Evolutionary conservation across 805 yeast species (phyloP).

Genomic region (Saturnispora sekii): DNA sequence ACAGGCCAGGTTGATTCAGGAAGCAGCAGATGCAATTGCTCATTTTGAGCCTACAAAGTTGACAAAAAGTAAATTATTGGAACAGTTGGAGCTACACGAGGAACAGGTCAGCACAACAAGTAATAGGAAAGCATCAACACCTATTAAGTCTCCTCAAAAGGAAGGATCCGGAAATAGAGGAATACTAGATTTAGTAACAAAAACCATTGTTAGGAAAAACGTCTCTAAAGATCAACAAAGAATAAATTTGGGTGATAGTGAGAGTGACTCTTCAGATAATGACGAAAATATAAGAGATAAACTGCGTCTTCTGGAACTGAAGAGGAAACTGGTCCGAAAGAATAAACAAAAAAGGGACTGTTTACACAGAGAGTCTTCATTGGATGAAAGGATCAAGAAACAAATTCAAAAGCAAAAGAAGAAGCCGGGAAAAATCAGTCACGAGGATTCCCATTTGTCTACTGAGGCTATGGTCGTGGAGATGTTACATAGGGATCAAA

Average conservation of each 20-base stretch:
- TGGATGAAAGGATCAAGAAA: conserved; percentile 9
- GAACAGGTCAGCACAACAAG: no score
- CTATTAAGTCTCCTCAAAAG: conserved; percentile 5
- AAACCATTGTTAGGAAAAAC: neutral
- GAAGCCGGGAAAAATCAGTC: no score
- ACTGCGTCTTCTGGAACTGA: conserved; percentile 9
- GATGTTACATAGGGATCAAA: conserved; percentile 11
- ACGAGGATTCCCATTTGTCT: neutral
- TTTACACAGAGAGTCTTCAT: conserved; percentile 3
- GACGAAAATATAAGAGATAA: conserved; percentile 3
- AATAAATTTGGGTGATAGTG: conserved; percentile 2
- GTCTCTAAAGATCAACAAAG: neutral
- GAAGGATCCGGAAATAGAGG: neutral
- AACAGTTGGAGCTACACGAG: neutral
- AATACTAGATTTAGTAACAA: neutral
- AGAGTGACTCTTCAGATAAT: conserved; percentile 1
- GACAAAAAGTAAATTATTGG: conserved; percentile 9
- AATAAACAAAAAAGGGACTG: conserved; percentile 3
- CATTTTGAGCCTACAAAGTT: conserved; percentile 15
- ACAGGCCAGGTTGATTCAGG: conserved; percentile 8
- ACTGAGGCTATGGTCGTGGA: conserved; percentile 11
- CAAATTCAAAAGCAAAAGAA: conserved; percentile 7
- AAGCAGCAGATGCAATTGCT: conserved; percentile 13
- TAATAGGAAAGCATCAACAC: no score
- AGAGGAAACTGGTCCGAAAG: conserved; percentile 8